phyloP scores from a whole-genome alignment of 495 filamentous ascomycete species.

The Symbiotaphrina buchneri region DNA sequence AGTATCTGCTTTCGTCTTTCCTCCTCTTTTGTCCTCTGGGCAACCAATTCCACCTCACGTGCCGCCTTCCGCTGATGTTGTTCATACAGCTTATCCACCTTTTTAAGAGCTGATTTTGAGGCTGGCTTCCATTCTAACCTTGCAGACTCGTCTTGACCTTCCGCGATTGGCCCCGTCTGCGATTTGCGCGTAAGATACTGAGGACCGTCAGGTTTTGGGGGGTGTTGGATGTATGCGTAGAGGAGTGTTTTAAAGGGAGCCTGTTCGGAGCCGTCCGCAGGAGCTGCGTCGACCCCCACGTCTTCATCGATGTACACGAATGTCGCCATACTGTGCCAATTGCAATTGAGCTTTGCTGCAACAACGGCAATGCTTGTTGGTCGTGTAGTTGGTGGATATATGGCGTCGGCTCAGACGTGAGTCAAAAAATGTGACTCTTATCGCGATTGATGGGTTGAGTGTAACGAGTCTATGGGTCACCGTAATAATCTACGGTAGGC shows the following conservation, averaged over 20 bases:
- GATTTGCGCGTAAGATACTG: slow-evolving; percentile 50
- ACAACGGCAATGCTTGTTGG: not conserved
- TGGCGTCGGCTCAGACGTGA: not conserved
- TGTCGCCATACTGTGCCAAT: too few relatives aligned
- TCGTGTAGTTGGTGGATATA: not conserved
- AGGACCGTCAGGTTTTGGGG: slow-evolving; percentile 26
- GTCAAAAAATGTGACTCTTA: too few relatives aligned
- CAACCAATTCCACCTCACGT: slow-evolving; percentile 24
- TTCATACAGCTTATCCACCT: slow-evolving; percentile 29
- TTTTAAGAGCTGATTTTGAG: slow-evolving; percentile 39
- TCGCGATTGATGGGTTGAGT: too few relatives aligned
- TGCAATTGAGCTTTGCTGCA: too few relatives aligned
- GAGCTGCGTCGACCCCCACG: slow-evolving; percentile 44
- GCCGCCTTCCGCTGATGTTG: slow-evolving; percentile 22
- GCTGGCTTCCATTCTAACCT: slow-evolving; percentile 55
- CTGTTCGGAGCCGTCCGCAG: slow-evolving; percentile 41
- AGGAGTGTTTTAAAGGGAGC: slow-evolving; percentile 63
- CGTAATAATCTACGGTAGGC: too few relatives aligned
- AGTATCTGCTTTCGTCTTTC: slow-evolving; percentile 40
- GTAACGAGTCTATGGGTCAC: too few relatives aligned
- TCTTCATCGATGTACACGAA: slow-evolving; percentile 56
- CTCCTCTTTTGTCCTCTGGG: slow-evolving; percentile 49
- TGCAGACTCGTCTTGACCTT: slow-evolving; percentile 30
- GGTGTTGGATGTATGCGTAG: slow-evolving; percentile 52
- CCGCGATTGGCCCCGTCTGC: slow-evolving; percentile 35